phyloP scores from a whole-genome alignment of 2,329 filamentous ascomycete genomes.

The Leptodontidium sp. region DNA sequence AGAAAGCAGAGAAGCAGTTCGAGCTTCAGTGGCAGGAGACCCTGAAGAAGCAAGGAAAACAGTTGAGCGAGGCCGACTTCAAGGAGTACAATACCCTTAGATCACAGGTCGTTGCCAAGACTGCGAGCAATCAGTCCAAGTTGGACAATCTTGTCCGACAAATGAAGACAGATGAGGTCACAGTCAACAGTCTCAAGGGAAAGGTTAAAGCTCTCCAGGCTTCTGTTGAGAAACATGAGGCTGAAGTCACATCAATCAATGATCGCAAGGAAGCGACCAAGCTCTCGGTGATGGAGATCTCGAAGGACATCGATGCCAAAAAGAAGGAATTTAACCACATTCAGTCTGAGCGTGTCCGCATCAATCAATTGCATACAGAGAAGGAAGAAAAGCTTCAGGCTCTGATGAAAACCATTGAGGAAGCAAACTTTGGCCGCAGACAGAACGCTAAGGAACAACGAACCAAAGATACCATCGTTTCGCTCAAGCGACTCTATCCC shows the following conservation, averaged over 20 bases:
- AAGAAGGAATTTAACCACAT: slow-evolving; percentile 90
- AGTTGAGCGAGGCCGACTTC: slow-evolving; percentile 84
- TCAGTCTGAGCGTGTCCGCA: slow-evolving; percentile 82
- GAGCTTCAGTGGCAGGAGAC: slow-evolving; percentile 87
- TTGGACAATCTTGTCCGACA: slow-evolving; percentile 89
- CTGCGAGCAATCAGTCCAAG: slow-evolving; percentile 81
- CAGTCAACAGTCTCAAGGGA: slow-evolving; percentile 86
- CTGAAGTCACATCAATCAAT: slow-evolving; percentile 73
- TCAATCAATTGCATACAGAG: slow-evolving; percentile 84
- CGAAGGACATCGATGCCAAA: slow-evolving; percentile 81
- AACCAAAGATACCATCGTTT: slow-evolving; percentile 83
- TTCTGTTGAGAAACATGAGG: slow-evolving; percentile 75
- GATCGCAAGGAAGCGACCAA: slow-evolving; percentile 73
- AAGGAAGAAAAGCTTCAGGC: slow-evolving; percentile 91
- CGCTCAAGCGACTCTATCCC: slow-evolving; percentile 88
- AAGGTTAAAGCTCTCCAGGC: slow-evolving; percentile 84
- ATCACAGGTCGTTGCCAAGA: slow-evolving; percentile 83
- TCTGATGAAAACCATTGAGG: slow-evolving; percentile 79
- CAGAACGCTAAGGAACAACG: slow-evolving; percentile 84
- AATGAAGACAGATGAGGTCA: slow-evolving; percentile 89
- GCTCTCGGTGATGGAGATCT: slow-evolving; percentile 69
- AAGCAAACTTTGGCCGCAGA: slow-evolving; percentile 84
- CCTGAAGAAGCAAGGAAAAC: slow-evolving; percentile 85
- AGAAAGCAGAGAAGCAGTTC: slow-evolving; percentile 89
- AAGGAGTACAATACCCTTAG: slow-evolving; percentile 89